Percentiles rank a stretch among this genome's conserved stretches.
Evolutionary conservation across 2,329 filamentous ascomycete species (phyloP).

Genomic region (Pestalotiopsis sp.): DNA sequence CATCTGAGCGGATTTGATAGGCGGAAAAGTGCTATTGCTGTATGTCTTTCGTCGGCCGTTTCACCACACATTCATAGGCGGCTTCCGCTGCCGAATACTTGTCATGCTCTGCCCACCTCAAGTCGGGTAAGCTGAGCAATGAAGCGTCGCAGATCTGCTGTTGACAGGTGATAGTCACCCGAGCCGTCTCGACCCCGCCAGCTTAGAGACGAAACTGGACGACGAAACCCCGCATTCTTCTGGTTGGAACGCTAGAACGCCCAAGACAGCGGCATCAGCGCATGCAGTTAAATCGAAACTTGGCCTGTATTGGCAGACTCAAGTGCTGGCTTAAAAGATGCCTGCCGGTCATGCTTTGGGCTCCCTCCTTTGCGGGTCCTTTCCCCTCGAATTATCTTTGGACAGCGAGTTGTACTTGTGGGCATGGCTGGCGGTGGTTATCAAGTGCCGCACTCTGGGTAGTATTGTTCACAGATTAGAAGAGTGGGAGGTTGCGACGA

Average conservation of each 20-base stretch:
- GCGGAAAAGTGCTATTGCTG: neutral
- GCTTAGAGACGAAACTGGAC: neutral
- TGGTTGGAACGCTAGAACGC: constrained; percentile 9
- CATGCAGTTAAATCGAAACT: neutral
- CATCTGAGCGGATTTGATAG: neutral
- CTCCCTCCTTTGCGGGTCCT: neutral
- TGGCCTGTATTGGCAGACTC: neutral
- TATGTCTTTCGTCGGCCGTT: neutral
- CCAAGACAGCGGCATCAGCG: constrained; percentile 9
- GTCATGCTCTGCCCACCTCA: neutral
- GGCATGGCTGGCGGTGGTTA: neutral
- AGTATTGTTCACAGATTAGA: too few species aligned
- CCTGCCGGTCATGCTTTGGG: neutral
- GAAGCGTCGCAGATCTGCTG: neutral
- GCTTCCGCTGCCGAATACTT: constrained; percentile 1
- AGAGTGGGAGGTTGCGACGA: neutral
- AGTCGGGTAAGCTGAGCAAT: neutral
- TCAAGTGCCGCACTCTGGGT: neutral
- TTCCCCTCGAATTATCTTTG: neutral
- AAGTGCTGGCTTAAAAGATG: neutral
- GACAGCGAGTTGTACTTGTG: neutral
- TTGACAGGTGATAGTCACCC: neutral
- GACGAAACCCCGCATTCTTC: constrained; percentile 1
- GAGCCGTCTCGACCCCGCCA: neutral
- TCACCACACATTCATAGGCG: constrained; percentile 1